These are phyloP conservation scores for Podaxis mareebaensis DNA, from an alignment of 768 basidiomycete species.

Conservation along the genomic window DNA sequence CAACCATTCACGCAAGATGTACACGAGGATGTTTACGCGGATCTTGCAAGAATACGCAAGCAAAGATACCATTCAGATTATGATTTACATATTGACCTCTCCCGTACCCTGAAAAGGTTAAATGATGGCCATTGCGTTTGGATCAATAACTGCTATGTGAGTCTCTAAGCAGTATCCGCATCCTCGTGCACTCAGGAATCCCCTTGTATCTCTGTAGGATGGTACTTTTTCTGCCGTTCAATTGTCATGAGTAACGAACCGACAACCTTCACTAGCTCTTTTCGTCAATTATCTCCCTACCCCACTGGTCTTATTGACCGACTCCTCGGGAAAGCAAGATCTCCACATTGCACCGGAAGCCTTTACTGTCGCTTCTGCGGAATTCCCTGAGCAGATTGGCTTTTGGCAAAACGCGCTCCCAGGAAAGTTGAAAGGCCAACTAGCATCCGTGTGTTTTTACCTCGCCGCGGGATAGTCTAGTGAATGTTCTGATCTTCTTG, in stretches of 20 bases:
- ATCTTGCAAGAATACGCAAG: constrained; percentile 48
- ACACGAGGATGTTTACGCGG: constrained; percentile 54
- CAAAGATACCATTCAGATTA: constrained; percentile 51
- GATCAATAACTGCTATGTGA: constrained; percentile 51
- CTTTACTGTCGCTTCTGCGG: constrained; percentile 50
- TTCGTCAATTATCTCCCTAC: constrained; percentile 52
- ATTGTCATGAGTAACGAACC: not conserved
- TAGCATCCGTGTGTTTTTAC: constrained; percentile 38
- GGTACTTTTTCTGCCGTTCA: constrained; percentile 19
- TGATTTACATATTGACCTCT: constrained; percentile 57
- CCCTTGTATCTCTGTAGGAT: constrained; percentile 28
- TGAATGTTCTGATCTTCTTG: not conserved
- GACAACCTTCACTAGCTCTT: constrained; percentile 30
- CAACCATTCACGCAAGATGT: constrained; percentile 52
- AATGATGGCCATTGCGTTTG: constrained; percentile 62
- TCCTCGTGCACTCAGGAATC: not conserved
- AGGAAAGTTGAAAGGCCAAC: constrained; percentile 45
- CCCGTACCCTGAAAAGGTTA: constrained; percentile 52
- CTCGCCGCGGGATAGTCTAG: not conserved
- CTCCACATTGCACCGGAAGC: constrained; percentile 59
- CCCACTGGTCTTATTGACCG: constrained; percentile 49
- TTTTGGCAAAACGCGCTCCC: constrained; percentile 60
- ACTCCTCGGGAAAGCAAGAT: constrained; percentile 41
- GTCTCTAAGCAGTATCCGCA: not conserved
- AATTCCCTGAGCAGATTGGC: constrained; percentile 52